Conservation (phyloP, 2,329 filamentous ascomycete species). For the Cercospora zeae-maydis region DNA sequence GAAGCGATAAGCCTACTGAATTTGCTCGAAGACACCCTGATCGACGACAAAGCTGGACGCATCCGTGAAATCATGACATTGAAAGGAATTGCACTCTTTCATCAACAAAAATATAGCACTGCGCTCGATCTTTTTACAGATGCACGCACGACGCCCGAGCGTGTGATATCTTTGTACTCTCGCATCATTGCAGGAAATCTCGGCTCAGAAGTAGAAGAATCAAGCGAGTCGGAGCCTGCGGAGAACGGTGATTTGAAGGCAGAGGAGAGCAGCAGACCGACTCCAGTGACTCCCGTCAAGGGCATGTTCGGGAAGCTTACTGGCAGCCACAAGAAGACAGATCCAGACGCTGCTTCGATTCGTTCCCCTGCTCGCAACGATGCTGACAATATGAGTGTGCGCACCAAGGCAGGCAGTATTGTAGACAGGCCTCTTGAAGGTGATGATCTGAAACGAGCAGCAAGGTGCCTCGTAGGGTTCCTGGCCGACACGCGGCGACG, state of each 20-base stretch:
- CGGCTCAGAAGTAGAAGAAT: constrained; percentile 53
- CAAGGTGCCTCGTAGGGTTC: constrained; percentile 79
- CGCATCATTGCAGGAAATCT: constrained; percentile 77
- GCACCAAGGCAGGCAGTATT: constrained; percentile 40
- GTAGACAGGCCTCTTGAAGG: constrained; percentile 63
- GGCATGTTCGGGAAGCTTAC: constrained; percentile 49
- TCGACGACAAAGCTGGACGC: constrained; percentile 75
- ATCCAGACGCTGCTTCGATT: constrained; percentile 56
- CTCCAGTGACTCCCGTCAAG: constrained; percentile 35
- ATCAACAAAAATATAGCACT: constrained; percentile 74
- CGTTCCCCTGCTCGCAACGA: constrained; percentile 55
- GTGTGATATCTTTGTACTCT: constrained; percentile 82
- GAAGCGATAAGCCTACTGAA: constrained; percentile 85
- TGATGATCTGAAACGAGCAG: constrained; percentile 77
- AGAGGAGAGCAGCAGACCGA: constrained; percentile 33
- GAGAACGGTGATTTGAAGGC: constrained; percentile 35
- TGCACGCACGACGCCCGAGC: constrained; percentile 82
- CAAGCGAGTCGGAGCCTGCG: constrained; percentile 44
- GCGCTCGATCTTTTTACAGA: constrained; percentile 89
- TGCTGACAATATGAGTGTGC: constrained; percentile 56
- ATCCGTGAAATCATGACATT: constrained; percentile 84
- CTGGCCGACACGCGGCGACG: constrained; percentile 75
- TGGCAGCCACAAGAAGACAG: constrained; percentile 45
- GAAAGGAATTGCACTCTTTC: constrained; percentile 84
- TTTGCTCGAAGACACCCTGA: constrained; percentile 87